Evolutionary conservation across 1,139 yeast genomes (phyloP), one percentile per base, ranked within the genome.

Genomic region (Protomyces arabidopsidicola): DNA sequence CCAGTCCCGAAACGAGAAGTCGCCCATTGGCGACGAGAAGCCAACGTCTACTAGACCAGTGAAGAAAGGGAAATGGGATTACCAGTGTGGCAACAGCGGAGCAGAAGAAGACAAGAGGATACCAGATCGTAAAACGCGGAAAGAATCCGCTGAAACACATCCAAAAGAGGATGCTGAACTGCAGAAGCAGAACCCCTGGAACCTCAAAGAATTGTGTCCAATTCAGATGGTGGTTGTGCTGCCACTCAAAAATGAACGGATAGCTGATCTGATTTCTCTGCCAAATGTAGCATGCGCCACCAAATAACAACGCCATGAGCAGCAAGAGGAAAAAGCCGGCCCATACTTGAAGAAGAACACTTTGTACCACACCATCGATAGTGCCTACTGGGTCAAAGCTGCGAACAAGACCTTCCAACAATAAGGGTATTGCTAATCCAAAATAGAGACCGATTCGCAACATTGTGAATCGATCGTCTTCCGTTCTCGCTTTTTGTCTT

Each of bases 191-290:
- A 76, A 0, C 96, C 67, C 57, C 51, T 16, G 67, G 60, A 34
- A 65, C 38, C 16, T 86, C 78, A 59, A 85, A 77, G 69, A 78
- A 86, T 72, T 90, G 89, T 65, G 82, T 80, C 70, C 77, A 85
- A 70, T 88, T 84, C 56, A 90, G 75, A n/a, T 87, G 85, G 24
- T 85, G 82, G 39, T 86, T 81, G 57, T 86, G 82, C 71, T 89
- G 85, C 69, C 90, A 87, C 75, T 93, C 98, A 77, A 93, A 91
- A 67, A 93, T 90, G 71, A 93, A 91, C 70, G 87, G 87, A 74
- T 93, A 93, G 74, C 91, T 93, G 71, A 93, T 87, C 71, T 88
- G 88, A 75, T 77, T 86, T 59, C 75, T 73, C 35, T 85, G 82
- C 90, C 96, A 93, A 3, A 87, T 83, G 65, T 79, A 76, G 72